Evolutionary conservation across 2,329 filamentous ascomycete genomes (phyloP), one percentile per base, ranked within the genome.

Genomic region (Colletotrichum sp.): DNA sequence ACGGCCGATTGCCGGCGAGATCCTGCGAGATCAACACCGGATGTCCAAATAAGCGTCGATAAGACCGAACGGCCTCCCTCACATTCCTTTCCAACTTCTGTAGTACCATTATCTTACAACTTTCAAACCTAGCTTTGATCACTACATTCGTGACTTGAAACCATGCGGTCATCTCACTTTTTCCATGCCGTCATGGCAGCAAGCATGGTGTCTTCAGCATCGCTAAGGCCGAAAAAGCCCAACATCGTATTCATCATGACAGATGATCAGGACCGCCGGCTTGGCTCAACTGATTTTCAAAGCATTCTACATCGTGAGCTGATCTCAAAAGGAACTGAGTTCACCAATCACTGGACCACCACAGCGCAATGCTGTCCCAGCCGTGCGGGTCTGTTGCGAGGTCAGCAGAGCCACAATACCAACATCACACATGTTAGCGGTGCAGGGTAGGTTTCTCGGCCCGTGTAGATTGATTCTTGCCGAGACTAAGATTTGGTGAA

Each of bases 341-440:
- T 78, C 57, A 71, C 67, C 5, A 79, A 82, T 6, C 81, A 83
- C 70, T 83, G 79, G 64, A 81, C 77, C 30, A 84, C 81, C 2
- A 72, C 79, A 18, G 78, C 81, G 2, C 68, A 79, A 3, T 83
- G 81, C 73, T 83, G 81, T 69, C 81, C 81, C 2, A 78, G 72
- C n/a, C 76, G 81, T 13, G 79, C 78, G 8, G 71, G 78, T 2
- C n/a, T 82, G 21, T 65, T 81, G 30, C 72, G 78, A 2, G 81
- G 81, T 4, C 79, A 81, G 52, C 76, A 78, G 36, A 78, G 78
- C 7, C 81, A 83, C 64, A 83, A 82, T 30, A 82, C 81, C 2
- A 83, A 83, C 59, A 79, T 81, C 8, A 83, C 82, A 1, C 72
- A 83, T 60, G 80, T 84, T 0, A 39, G 18, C 2, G 21, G 21